Percentiles rank a stretch among this genome's conserved stretches.
Evolutionary conservation across 306 rosid genomes (phyloP).

Genomic region (Vachellia collinsii): DNA sequence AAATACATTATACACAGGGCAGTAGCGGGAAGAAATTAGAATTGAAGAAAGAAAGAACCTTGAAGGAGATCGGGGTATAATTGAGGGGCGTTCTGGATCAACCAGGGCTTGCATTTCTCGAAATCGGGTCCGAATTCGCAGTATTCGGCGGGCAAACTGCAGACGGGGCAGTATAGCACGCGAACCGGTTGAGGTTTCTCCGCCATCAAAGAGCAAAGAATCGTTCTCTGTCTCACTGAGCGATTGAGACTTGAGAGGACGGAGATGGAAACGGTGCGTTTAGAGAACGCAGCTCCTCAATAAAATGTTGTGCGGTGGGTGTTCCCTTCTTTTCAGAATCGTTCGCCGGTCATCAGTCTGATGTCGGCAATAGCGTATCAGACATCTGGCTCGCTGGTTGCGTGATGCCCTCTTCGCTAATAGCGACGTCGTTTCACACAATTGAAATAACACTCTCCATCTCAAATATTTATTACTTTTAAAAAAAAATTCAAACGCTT

Average conservation of each 20-base stretch:
- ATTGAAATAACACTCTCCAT: too few species aligned
- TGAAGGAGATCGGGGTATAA: constrained; percentile 81
- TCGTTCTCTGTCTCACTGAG: not conserved
- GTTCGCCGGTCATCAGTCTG: not conserved
- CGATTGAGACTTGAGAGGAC: constrained; percentile 8
- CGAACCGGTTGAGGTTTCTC: constrained; percentile 90
- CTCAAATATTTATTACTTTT: too few species aligned
- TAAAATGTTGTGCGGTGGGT: not conserved
- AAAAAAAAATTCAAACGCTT: too few species aligned
- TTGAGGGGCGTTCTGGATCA: constrained; percentile 85
- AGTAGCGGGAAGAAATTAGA: not conserved
- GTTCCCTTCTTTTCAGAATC: not conserved
- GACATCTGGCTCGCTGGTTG: not conserved
- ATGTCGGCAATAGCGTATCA: not conserved
- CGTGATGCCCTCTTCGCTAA: not conserved
- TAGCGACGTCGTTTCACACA: not conserved
- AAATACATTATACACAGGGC: not conserved
- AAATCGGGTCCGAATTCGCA: constrained; percentile 98
- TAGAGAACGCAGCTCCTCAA: constrained; percentile 17
- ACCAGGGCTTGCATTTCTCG: constrained; percentile 98
- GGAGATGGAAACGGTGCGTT: constrained; percentile 51
- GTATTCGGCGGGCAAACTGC: constrained; percentile 85
- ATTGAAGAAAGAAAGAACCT: constrained; percentile 46
- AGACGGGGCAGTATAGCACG: constrained; percentile 70
- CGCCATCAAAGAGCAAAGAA: constrained; percentile 61